Base-by-base conservation (phyloP, 1,284 basidiomycete genomes). In the Ganoderma sp. region DNA sequence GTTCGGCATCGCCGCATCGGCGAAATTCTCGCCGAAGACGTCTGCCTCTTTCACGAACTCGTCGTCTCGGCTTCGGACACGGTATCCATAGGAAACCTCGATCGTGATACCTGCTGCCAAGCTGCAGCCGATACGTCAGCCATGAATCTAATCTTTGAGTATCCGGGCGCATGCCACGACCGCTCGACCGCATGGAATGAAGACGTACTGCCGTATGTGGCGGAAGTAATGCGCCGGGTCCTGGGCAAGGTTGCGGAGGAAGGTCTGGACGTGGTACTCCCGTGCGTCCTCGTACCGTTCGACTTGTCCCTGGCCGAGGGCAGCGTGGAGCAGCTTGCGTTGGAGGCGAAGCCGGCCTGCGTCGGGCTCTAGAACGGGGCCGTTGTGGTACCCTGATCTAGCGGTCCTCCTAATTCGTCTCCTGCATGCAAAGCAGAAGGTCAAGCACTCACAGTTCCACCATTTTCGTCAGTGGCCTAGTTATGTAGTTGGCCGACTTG, bases 11-110 rank as follows among this genome's bases (percentile, higher is more conserved):
- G 68, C 71, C 25, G 74, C 75, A 60, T 71, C 70, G 0, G 72
- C 69, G 25, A 73, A 73, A 52, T 71, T 72, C 65, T 62, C 45
- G 28, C 67, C 68, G 12, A 73, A 73, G 25, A 69, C 65, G 3
- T 75, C 69, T 5, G 76, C 74, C n/a, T 69, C 34, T 67, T 65
- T 58, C n/a, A 77, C 69, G 60, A 73, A 76, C n/a, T 65, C 68
- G 56, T 78, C 76, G 10, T 71, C 56, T 7, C 69, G 63, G 42
- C 63, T 69, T 15, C 48, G 50, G 34, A 76, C 69, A 2, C 58
- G 60, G 37, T 70, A 66, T 4, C 72, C 72, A 43, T 73, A 67
- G 37, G 70, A 68, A 3, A 73, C 61, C 63, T 71, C 67, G 39
- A 73, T 61, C 8, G 69, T 48, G 19, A 71, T 25, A 2, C 69